Evolutionary conservation across 768 basidiomycete species (phyloP).

Genomic region (Lyophyllum shimeji): DNA sequence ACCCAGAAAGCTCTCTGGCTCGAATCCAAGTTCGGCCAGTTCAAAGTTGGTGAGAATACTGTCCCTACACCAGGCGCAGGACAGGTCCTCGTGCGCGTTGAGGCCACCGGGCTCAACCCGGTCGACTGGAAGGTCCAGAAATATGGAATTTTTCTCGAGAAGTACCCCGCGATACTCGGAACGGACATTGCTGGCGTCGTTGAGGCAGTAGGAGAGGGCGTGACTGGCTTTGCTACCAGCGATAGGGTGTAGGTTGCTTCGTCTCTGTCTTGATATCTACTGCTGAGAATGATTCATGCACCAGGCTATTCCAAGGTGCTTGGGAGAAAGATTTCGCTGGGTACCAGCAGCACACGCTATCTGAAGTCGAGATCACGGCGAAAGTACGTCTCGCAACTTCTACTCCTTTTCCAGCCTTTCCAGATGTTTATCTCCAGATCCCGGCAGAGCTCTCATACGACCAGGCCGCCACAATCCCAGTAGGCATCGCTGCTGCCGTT

Average conservation of each 20-base stretch:
- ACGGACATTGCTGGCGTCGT: conserved; percentile 51
- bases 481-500: conserved; percentile 26
- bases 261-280: not conserved
- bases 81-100: conserved; percentile 41
- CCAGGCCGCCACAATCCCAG: conserved; percentile 33
- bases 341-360: conserved; percentile 27
- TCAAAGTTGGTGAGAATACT: conserved; percentile 11
- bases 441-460: conserved; percentile 33
- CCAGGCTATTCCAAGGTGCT: conserved; percentile 12
- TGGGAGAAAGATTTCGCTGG: conserved; percentile 11
- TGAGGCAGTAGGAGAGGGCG: conserved; percentile 49
- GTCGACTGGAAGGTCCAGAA: conserved; percentile 50
- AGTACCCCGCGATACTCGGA: conserved; percentile 47
- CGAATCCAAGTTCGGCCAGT: conserved; percentile 14
- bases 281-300: not conserved
- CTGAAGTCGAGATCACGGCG: conserved; percentile 18
- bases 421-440: conserved; percentile 19
- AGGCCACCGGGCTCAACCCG: conserved; percentile 43
- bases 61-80: conserved; percentile 29
- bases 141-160: conserved; percentile 33
- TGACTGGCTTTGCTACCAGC: conserved; percentile 46
- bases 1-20: conserved; percentile 28
- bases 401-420: conserved; percentile 25
- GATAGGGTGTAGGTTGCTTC: conserved; percentile 47
- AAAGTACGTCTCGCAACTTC: conserved; percentile 22